Evolutionary conservation across 208 protist genomes (phyloP).

Genomic region (Trypanosoma rangeli): DNA sequence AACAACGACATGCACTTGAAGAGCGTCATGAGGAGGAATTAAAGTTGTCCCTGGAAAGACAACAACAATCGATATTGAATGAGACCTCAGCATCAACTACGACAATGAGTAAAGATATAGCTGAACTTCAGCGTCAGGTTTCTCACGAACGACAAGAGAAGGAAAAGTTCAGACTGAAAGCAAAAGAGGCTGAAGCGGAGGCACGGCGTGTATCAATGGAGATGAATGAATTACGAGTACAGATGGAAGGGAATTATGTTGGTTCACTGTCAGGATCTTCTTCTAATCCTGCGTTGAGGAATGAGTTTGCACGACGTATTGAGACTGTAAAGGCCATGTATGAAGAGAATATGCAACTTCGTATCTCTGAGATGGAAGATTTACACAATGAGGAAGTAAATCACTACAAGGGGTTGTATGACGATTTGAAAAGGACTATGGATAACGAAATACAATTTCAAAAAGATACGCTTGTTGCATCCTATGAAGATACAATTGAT

Average conservation of each 20-base stretch:
- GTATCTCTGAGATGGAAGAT: conserved; percentile 26
- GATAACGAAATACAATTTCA: conserved; percentile 25
- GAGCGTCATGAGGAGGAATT: conserved; percentile 74
- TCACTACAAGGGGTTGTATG: conserved; percentile 30
- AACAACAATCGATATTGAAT: conserved; percentile 16
- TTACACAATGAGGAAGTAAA: conserved; percentile 23
- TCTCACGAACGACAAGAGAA: conserved; percentile 27
- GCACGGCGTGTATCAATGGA: conserved; percentile 29
- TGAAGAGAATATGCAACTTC: conserved; percentile 32
- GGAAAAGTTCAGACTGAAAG: conserved; percentile 23
- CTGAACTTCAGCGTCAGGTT: conserved; percentile 28
- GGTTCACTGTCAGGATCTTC: conserved; percentile 22
- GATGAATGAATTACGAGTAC: conserved; percentile 30
- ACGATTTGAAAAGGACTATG: conserved; percentile 25
- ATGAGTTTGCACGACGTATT: conserved; percentile 30
- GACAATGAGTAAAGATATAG: conserved; percentile 28
- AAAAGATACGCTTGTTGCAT: conserved; percentile 26
- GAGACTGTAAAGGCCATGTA: conserved; percentile 28
- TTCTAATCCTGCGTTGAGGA: conserved; percentile 27
- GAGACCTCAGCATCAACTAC: conserved; percentile 14
- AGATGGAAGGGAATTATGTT: conserved; percentile 23
- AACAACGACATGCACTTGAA: conserved; percentile 78
- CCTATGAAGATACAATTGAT: conserved; percentile 33
- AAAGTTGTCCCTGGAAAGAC: conserved; percentile 44
- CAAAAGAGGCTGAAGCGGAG: conserved; percentile 25